Base-by-base conservation (phyloP, 164 flowering plant genomes). In the Chimonanthus praecox region DNA sequence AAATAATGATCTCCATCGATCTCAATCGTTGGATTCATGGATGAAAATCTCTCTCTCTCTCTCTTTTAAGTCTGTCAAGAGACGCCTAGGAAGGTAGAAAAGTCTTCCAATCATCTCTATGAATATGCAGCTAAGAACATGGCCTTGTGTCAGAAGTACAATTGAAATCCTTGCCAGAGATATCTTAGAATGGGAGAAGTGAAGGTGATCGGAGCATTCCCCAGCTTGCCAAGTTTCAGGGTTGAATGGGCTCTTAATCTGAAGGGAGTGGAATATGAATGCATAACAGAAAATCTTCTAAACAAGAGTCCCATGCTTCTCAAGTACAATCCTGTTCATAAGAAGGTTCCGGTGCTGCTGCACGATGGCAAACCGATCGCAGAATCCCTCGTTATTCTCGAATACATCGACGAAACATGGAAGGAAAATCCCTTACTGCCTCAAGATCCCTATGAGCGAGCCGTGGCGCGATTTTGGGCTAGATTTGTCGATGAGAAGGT, bases 391-490 rank as follows among this genome's bases (percentile, higher is more conserved):
- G 20, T 70, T 20, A 70, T 70, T 58, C 61, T 70, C 5, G 72
- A 70, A 70, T 70, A 70, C 64, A 70, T 58, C 50, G 63, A 70
- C 7, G 72, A 70, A 54, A 51, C 58, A 13, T 70, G 72, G 72
- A 47, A 33, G 64, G 64, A 51, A 64, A 70, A 70, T 21, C 72
- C 72, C 46, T 6, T 70, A 7, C 62, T 70, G 2, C 72, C 72
- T 3, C 8, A 70, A 51, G 72, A 70, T 70, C 63, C 72, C 13
- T 54, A 70, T 51, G 62, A 70, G 6, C 21, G 72, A 70, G 62
- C 72, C 18, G 9, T 54, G 47, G 63, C 72, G 2, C 64, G 72
- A 6, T 70, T 70, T 58, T 51, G 44, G 72, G 72, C 72, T 9
- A 54, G 16, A 54, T 70, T 70, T 51, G 20, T 15, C 7, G 72